Conservation (phyloP, 2,329 filamentous ascomycete species). For the Fusarium devonianum region DNA sequence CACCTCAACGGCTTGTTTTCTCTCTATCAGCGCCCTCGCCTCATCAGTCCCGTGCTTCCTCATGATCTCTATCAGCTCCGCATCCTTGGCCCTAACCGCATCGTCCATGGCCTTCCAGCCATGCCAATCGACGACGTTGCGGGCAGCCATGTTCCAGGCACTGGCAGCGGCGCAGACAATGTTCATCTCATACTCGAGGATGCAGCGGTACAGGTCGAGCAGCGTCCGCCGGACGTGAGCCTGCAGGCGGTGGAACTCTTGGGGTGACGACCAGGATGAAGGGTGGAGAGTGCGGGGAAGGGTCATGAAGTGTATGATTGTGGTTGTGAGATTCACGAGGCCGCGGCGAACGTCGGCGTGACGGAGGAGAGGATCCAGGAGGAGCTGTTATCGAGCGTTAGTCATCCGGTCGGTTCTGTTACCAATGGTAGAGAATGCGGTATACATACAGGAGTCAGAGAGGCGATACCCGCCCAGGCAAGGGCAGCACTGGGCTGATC, state of each 20-base stretch:
- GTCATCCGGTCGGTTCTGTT: not conserved
- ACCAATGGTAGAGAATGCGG: not conserved
- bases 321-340: slow-evolving; percentile 44
- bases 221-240: slow-evolving; percentile 35
- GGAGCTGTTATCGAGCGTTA: slow-evolving; percentile 42
- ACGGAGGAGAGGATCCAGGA: slow-evolving; percentile 47
- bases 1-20: slow-evolving; percentile 18
- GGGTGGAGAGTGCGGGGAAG: slow-evolving; percentile 40
- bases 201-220: slow-evolving; percentile 41
- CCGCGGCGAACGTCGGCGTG: slow-evolving; percentile 43
- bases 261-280: slow-evolving; percentile 35
- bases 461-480: slow-evolving; percentile 49
- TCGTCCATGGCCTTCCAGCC: slow-evolving; percentile 40
- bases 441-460: slow-evolving; percentile 47
- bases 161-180: slow-evolving; percentile 49
- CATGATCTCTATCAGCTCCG: slow-evolving; percentile 35
- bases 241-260: slow-evolving; percentile 36
- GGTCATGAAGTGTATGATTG: slow-evolving; percentile 48
- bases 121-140: slow-evolving; percentile 48
- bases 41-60: slow-evolving; percentile 28
- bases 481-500: slow-evolving; percentile 43
- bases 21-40: slow-evolving; percentile 25
- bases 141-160: slow-evolving; percentile 48
- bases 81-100: slow-evolving; percentile 41
- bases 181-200: slow-evolving; percentile 52